Percentiles rank a stretch among this genome's conserved stretches.
Conservation (phyloP, 2,329 filamentous ascomycete genomes). For the Grosmannia penicillata region DNA sequence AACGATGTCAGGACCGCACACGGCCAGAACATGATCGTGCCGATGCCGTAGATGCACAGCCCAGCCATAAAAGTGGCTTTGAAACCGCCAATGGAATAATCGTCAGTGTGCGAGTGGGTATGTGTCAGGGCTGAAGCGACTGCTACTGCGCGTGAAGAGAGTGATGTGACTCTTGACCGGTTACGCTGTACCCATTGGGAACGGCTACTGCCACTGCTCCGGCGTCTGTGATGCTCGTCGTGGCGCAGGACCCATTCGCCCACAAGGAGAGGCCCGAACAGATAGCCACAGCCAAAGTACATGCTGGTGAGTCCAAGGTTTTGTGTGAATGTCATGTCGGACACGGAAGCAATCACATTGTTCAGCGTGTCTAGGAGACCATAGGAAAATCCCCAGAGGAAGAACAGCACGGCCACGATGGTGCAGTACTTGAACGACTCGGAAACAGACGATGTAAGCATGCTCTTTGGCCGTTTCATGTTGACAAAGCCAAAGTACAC, state of each 20-base stretch:
- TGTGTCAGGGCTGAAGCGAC: background rate
- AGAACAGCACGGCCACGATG: constrained; percentile 67
- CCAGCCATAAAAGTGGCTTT: constrained; percentile 69
- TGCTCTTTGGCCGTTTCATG: constrained; percentile 52
- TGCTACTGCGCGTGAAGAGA: too few relatives aligned
- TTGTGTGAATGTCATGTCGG: constrained; percentile 44
- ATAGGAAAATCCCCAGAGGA: constrained; percentile 78
- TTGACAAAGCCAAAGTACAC: constrained; percentile 68
- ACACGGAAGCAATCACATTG: constrained; percentile 47
- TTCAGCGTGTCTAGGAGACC: constrained; percentile 76
- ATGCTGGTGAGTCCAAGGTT: constrained; percentile 53
- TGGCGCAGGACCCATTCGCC: constrained; percentile 56
- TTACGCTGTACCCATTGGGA: background rate
- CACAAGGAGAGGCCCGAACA: constrained; percentile 54
- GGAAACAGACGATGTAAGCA: constrained; percentile 45
- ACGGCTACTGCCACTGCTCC: constrained; percentile 7
- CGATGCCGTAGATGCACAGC: constrained; percentile 57
- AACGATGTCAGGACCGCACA: constrained; percentile 61
- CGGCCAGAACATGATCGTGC: constrained; percentile 79
- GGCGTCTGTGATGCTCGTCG: constrained; percentile 42
- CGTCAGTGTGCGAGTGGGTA: constrained; percentile 9
- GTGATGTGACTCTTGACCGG: background rate
- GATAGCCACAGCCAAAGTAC: constrained; percentile 58
- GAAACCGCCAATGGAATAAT: constrained; percentile 47
- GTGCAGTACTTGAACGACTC: constrained; percentile 60